phyloP scores from a whole-genome alignment of 2,329 filamentous ascomycete species.

The Ophiostoma sp. region DNA sequence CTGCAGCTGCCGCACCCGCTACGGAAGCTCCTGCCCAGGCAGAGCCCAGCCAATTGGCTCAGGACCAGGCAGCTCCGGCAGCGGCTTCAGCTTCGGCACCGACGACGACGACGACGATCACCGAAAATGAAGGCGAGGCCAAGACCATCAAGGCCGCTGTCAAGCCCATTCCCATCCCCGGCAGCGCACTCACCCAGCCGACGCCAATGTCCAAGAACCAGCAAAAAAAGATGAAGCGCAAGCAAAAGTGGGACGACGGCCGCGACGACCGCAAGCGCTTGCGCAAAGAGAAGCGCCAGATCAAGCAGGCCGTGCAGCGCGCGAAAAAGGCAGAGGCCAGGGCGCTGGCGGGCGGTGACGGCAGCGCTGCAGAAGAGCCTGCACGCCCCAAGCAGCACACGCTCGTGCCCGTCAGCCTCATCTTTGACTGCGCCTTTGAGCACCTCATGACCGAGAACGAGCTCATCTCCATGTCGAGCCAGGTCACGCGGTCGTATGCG shows the following conservation, averaged over 20 bases:
- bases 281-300: conserved; percentile 52
- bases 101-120: conserved; percentile 30
- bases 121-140: neutral
- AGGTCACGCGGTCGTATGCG: conserved; percentile 83
- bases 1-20: neutral
- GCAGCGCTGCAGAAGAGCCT: conserved; percentile 23
- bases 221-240: conserved; percentile 71
- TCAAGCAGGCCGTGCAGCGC: conserved; percentile 45
- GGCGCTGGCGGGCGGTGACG: conserved; percentile 36
- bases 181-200: conserved; percentile 36
- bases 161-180: neutral
- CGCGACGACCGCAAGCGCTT: conserved; percentile 53
- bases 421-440: conserved; percentile 92
- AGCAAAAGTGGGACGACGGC: conserved; percentile 69
- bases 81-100: neutral
- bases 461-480: conserved; percentile 71
- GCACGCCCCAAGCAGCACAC: conserved; percentile 28
- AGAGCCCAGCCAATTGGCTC: conserved; percentile 24
- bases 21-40: neutral
- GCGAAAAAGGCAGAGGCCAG: conserved; percentile 44
- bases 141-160: conserved; percentile 3
- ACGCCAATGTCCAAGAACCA: conserved; percentile 67
- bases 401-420: conserved; percentile 63
- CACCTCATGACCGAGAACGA: conserved; percentile 84
- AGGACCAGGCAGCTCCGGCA: neutral